Base-by-base conservation (phyloP, 2,329 filamentous ascomycete species). In the Nigrospora oryzae region DNA sequence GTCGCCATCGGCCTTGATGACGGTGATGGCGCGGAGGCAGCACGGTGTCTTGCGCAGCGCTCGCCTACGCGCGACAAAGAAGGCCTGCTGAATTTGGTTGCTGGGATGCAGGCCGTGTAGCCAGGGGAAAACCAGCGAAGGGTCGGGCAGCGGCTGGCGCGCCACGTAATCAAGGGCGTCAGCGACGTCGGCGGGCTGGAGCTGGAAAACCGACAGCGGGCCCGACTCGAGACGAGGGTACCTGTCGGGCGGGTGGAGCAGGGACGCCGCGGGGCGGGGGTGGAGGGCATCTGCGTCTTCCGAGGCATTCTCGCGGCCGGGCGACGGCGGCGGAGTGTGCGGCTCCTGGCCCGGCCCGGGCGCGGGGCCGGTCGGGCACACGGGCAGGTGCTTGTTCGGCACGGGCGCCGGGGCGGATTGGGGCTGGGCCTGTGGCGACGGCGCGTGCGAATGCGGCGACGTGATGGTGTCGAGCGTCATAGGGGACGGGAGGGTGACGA, bases 41-140 rank as follows among this genome's bases (percentile, higher is more conserved):
- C 74, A 77, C 0, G 89, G 88, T 2, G 82, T 81, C 53, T 77
- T 83, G 39, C 86, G 75, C 42, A 84, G 66, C n/a, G 78, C 72
- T 49, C 82, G 84, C 56, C 83, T 83, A 49, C 88, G 79, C 23
- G 86, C 83, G 42, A 83, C 81, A 63, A 98, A 97, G 69, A 96
- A 97, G 7, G 86, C 79, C 49, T 93, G 77, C 59, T 98, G 93
- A 44, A 95, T 77, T 49, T 88, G 82, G 59, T 98, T 98, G 49
- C 85, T 80, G 1, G 87, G 83, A 58, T 97, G 90, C 36, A 97
- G 69, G 19, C 93, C 93, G 66, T 98, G 93, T 19, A 96, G 73
- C 93, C 93, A 98, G 2, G 93, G 93, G 58, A 97, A 98, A 49
- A 97, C 87, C 49, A 82, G 75, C n/a, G 84, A 79, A 0, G 93